A percentile compares a stretch with the other conserved stretches of the same genome.
Evolutionary conservation across 176 grass and related monocot genomes (phyloP).

Genomic region (Oryza longistaminata): DNA sequence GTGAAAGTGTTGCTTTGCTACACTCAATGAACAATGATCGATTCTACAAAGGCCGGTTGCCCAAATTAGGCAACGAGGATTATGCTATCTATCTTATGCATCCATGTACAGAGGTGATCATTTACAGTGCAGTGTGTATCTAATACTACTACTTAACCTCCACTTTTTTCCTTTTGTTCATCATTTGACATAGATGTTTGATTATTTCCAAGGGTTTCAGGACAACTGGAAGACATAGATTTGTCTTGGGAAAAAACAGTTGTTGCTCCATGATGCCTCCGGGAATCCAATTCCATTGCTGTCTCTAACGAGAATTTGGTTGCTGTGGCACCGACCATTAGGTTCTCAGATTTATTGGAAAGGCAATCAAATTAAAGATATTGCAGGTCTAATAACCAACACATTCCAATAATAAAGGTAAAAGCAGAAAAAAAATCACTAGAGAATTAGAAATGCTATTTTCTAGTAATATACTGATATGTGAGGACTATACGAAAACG

Average conservation of each 20-base stretch:
- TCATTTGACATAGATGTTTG: background rate
- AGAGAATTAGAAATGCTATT: background rate
- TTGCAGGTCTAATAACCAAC: background rate
- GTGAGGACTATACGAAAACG: background rate
- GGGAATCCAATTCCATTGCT: conserved; percentile 22
- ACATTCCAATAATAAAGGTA: background rate
- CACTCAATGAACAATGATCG: conserved; percentile 35
- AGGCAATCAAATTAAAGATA: background rate
- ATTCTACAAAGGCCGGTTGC: conserved; percentile 32
- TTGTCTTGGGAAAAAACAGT: conserved; percentile 10
- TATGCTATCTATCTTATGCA: conserved; percentile 31
- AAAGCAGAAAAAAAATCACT: background rate
- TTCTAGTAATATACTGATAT: background rate
- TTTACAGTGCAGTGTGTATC: background rate
- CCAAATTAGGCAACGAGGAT: conserved; percentile 16
- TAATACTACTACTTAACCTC: conserved; percentile 11
- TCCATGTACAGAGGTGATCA: conserved; percentile 42
- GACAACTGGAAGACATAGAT: background rate
- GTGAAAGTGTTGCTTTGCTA: conserved; percentile 19
- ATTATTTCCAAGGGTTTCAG: background rate
- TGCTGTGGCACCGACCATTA: conserved; percentile 30
- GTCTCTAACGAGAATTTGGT: conserved; percentile 37
- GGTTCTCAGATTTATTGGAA: conserved; percentile 14
- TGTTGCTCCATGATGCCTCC: conserved; percentile 12
- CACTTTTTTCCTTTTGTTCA: conserved; percentile 20